Evolutionary conservation across 2,329 filamentous ascomycete genomes (phyloP).

Genomic region (Cytospora schulzeri): DNA sequence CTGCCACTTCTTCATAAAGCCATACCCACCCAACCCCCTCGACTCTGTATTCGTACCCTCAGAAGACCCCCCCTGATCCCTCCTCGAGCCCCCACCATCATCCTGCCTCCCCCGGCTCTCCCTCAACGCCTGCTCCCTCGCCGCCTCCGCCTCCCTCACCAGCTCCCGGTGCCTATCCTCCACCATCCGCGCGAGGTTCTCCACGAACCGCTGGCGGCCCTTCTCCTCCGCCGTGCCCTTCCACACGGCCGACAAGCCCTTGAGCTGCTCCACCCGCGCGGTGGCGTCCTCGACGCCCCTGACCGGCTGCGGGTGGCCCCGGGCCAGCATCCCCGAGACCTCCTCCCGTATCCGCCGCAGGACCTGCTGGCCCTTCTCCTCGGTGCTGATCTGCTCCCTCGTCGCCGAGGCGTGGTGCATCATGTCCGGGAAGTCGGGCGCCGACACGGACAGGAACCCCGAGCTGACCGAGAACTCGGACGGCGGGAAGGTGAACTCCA

Average conservation of each 20-base stretch:
- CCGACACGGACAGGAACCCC: slow-evolving; percentile 87
- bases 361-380: slow-evolving; percentile 87
- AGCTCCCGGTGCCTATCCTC: slow-evolving; percentile 69
- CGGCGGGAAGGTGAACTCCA: slow-evolving; percentile 91
- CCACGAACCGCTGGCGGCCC: slow-evolving; percentile 78
- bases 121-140: slow-evolving; percentile 36
- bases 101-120: slow-evolving; percentile 38
- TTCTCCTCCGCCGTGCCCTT: slow-evolving; percentile 95
- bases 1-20: slow-evolving; percentile 64
- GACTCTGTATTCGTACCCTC: slow-evolving; percentile 40
- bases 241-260: slow-evolving; percentile 80
- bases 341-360: slow-evolving; percentile 71
- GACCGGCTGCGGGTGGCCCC: slow-evolving; percentile 46
- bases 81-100: slow-evolving; percentile 40
- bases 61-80: slow-evolving; percentile 32
- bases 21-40: slow-evolving; percentile 55
- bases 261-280: slow-evolving; percentile 73
- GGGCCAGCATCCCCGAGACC: slow-evolving; percentile 67
- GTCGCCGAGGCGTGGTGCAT: slow-evolving; percentile 41
- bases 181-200: slow-evolving; percentile 76
- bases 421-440: slow-evolving; percentile 58
- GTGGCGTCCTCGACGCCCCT: slow-evolving; percentile 74
- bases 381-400: slow-evolving; percentile 64
- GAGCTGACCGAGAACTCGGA: slow-evolving; percentile 83
- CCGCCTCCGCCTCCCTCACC: slow-evolving; percentile 49